phyloP scores from a whole-genome alignment of 1,284 basidiomycete species.

The Stereum hirsutum region DNA sequence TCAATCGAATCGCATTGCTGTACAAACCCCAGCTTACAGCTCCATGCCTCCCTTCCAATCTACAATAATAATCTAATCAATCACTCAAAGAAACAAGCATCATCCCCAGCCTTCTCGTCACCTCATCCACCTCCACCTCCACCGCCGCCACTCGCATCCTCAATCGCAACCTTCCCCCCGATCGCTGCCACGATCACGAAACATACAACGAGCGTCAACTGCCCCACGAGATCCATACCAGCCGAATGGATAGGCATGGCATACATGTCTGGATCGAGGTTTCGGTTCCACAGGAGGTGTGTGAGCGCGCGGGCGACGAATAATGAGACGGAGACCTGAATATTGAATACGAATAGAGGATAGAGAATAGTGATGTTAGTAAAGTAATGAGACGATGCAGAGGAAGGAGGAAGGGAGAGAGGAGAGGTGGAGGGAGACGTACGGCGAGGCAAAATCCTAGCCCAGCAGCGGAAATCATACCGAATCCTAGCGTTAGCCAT shows the following conservation, averaged over 20 bases:
- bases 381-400: background rate
- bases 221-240: conserved; percentile 86
- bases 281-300: conserved; percentile 71
- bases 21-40: too few relatives aligned
- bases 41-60: too few relatives aligned
- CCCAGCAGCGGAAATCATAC: conserved; percentile 59
- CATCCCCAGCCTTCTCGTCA: too few relatives aligned
- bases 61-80: too few relatives aligned
- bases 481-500: conserved; percentile 66
- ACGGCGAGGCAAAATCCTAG: conserved; percentile 71
- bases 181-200: conserved; percentile 51
- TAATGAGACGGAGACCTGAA: conserved; percentile 65
- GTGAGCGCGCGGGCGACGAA: conserved; percentile 64
- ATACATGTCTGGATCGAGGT: conserved; percentile 90
- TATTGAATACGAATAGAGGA: background rate
- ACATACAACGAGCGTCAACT: conserved; percentile 71
- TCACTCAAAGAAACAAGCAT: too few relatives aligned
- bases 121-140: too few relatives aligned
- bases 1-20: too few relatives aligned
- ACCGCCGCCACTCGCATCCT: too few relatives aligned
- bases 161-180: conserved; percentile 20
- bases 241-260: conserved; percentile 89
- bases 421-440: conserved; percentile 21
- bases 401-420: background rate
- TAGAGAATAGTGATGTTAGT: background rate